Percentiles rank a stretch among this genome's conserved stretches.
Evolutionary conservation across 1,284 basidiomycete species (phyloP).

Genomic region (Tilletia caries): DNA sequence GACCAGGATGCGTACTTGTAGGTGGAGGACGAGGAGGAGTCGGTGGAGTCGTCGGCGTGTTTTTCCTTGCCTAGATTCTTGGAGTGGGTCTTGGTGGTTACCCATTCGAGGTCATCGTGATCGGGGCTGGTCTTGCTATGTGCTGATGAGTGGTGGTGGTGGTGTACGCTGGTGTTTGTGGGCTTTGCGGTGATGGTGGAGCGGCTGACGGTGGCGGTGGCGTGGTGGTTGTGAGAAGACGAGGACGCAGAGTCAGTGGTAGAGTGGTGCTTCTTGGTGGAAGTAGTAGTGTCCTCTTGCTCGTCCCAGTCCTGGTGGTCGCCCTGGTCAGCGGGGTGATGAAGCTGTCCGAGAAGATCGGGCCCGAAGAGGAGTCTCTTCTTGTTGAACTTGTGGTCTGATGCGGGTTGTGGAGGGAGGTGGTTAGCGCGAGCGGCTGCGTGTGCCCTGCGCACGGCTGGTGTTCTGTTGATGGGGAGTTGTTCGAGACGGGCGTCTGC

Average conservation of each 20-base stretch:
- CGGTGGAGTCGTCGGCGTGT: not conserved
- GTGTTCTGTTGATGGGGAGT: not conserved
- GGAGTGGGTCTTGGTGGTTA: not conserved
- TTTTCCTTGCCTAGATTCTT: too few species aligned
- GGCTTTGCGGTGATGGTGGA: slow-evolving; percentile 1
- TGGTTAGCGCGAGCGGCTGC: too few species aligned
- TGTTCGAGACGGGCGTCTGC: slow-evolving; percentile 7
- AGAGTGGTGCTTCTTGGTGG: not conserved
- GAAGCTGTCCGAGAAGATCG: too few species aligned
- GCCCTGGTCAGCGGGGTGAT: too few species aligned
- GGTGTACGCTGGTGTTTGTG: not conserved
- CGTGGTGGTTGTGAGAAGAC: not conserved
- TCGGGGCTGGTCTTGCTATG: not conserved
- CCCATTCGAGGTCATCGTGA: not conserved
- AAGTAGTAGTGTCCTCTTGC: not conserved
- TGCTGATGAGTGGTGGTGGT: not conserved
- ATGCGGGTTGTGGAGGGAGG: too few species aligned
- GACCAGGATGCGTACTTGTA: not conserved
- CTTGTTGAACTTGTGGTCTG: not conserved
- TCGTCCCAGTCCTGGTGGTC: too few species aligned
- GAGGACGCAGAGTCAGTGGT: not conserved
- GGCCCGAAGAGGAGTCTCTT: not conserved
- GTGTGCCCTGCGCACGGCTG: not conserved
- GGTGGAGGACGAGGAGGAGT: not conserved
- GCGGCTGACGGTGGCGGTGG: not conserved